These are phyloP conservation scores for Teratosphaeria destructans DNA, from an alignment of 2,329 filamentous ascomycete genomes.

Conservation along the genomic window DNA sequence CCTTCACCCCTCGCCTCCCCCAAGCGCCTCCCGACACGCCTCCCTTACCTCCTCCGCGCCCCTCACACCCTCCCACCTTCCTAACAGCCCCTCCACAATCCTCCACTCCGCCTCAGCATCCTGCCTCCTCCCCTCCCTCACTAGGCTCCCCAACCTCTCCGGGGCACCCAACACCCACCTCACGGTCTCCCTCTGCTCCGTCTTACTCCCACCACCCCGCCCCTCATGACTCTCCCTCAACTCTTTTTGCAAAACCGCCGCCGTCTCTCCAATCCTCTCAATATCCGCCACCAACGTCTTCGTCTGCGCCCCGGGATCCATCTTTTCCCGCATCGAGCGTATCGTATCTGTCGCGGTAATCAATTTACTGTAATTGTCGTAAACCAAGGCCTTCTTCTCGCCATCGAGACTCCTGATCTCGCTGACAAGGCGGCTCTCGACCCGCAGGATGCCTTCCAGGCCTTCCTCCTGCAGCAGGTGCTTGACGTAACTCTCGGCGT, in stretches of 20 bases:
- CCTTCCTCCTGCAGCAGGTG: slow-evolving; percentile 51
- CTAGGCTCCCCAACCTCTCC: slow-evolving; percentile 46
- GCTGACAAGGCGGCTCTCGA: slow-evolving; percentile 58
- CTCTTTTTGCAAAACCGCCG: slow-evolving; percentile 30
- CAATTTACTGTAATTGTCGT: slow-evolving; percentile 96
- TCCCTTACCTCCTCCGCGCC: slow-evolving; percentile 30
- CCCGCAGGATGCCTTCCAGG: slow-evolving; percentile 57
- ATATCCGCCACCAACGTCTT: slow-evolving; percentile 65
- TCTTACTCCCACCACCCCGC: neutral
- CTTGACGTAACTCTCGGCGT: slow-evolving; percentile 58
- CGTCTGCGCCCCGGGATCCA: slow-evolving; percentile 67
- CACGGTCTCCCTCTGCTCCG: slow-evolving; percentile 38
- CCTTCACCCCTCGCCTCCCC: neutral
- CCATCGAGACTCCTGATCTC: slow-evolving; percentile 87
- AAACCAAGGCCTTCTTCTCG: slow-evolving; percentile 92
- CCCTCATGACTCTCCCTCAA: slow-evolving; percentile 13
- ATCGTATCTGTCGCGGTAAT: slow-evolving; percentile 97
- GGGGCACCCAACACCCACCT: slow-evolving; percentile 53
- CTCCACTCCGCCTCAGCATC: slow-evolving; percentile 48
- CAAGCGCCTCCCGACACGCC: neutral
- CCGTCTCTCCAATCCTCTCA: slow-evolving; percentile 59
- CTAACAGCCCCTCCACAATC: slow-evolving; percentile 28
- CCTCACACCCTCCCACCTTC: slow-evolving; percentile 34
- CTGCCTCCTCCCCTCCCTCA: slow-evolving; percentile 49
- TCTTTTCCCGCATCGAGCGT: slow-evolving; percentile 70